A percentile compares a stretch with the other conserved stretches of the same genome.
Evolutionary conservation across 2,329 filamentous ascomycete species (phyloP).

Genomic region (Laburnicola sp.): DNA sequence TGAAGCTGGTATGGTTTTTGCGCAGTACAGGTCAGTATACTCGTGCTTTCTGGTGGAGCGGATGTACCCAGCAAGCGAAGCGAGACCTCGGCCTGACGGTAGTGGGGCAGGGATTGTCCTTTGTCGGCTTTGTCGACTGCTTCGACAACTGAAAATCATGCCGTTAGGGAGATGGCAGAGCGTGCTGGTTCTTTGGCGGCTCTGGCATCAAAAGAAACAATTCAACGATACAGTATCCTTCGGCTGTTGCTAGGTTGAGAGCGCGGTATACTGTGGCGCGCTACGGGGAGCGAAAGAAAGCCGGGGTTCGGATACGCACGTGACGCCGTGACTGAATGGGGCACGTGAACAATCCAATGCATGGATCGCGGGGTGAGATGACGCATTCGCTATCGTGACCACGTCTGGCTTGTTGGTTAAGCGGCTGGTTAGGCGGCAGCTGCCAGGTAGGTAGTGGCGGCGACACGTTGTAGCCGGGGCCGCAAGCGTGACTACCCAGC

Average conservation of each 20-base stretch:
- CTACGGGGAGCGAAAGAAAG: constrained; percentile 7
- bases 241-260: too few relatives aligned
- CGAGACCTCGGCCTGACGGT: constrained; percentile 1
- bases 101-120: not conserved
- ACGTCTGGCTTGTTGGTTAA: not conserved
- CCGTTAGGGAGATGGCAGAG: too few relatives aligned
- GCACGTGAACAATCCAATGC: too few relatives aligned
- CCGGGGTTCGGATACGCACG: too few relatives aligned
- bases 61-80: constrained; percentile 6
- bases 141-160: too few relatives aligned
- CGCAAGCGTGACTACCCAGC: constrained; percentile 9
- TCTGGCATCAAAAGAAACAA: too few relatives aligned
- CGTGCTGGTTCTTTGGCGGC: too few relatives aligned
- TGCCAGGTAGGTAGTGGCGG: not conserved
- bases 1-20: constrained; percentile 35
- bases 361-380: not conserved
- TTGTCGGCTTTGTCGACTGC: too few relatives aligned
- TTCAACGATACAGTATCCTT: too few relatives aligned
- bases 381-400: not conserved
- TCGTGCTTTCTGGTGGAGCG: constrained; percentile 10
- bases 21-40: constrained; percentile 27
- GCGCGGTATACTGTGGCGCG: too few relatives aligned
- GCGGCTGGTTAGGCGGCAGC: not conserved
- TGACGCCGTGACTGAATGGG: too few relatives aligned
- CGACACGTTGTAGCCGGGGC: not conserved